Percentiles rank a stretch among this genome's conserved stretches.
phyloP scores from a whole-genome alignment of 2,329 filamentous ascomycete genomes.

The Diaporthe sp. region DNA sequence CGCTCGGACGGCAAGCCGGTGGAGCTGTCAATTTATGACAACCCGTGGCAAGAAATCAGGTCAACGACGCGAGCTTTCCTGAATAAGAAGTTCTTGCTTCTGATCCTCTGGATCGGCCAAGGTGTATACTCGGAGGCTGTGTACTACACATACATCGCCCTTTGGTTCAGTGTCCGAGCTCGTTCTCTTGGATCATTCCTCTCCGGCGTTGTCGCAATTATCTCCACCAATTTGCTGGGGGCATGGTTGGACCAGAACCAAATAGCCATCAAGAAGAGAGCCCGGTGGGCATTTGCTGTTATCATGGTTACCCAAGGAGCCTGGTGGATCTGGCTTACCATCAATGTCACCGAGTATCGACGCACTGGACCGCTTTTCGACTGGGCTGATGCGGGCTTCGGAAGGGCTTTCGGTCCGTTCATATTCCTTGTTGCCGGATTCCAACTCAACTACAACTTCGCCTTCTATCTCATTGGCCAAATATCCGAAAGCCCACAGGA shows the following conservation, averaged over 20 bases:
- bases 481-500: background rate
- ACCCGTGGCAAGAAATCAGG: constrained; percentile 10
- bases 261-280: constrained; percentile 8
- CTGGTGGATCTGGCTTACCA: constrained; percentile 27
- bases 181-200: background rate
- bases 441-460: constrained; percentile 18
- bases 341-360: constrained; percentile 9
- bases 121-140: constrained; percentile 19
- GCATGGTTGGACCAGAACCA: constrained; percentile 8
- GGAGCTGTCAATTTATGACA: background rate
- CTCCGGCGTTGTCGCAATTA: background rate
- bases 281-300: background rate
- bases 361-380: constrained; percentile 2
- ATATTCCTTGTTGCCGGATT: constrained; percentile 20
- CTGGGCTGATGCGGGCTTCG: constrained; percentile 21
- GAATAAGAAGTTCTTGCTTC: background rate
- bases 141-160: constrained; percentile 10
- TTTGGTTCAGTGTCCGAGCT: constrained; percentile 18
- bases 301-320: constrained; percentile 14
- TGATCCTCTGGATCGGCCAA: constrained; percentile 16
- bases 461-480: background rate
- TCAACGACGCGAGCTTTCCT: background rate
- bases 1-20: constrained; percentile 6
- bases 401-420: constrained; percentile 4
- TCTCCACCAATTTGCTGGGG: constrained; percentile 10